phyloP scores from a whole-genome alignment of 495 filamentous ascomycete species.

The Aspergillus wentii region DNA sequence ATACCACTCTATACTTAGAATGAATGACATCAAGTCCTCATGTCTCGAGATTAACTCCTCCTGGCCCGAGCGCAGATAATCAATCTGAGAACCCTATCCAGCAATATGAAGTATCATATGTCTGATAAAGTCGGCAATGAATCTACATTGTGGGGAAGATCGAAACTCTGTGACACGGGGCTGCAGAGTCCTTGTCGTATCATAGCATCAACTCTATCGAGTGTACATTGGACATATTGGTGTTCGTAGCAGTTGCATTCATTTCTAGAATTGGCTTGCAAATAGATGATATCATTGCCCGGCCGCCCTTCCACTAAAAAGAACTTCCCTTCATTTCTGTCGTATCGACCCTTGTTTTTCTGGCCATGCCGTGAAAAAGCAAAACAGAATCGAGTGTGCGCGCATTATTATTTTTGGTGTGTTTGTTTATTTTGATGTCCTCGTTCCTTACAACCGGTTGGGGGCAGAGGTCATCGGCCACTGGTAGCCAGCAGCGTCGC shows the following conservation, averaged over 20 bases:
- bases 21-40: too few species aligned
- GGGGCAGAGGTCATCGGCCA: constrained; percentile 71
- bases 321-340: constrained; percentile 9
- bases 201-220: too few species aligned
- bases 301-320: constrained; percentile 5
- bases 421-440: background rate
- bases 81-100: too few species aligned
- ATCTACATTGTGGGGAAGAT: too few species aligned
- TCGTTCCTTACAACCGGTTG: constrained; percentile 62
- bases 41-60: too few species aligned
- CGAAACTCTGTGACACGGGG: too few species aligned
- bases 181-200: too few species aligned
- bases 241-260: constrained; percentile 14
- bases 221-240: background rate
- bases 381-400: too few species aligned
- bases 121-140: too few species aligned
- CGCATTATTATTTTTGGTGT: background rate
- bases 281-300: constrained; percentile 7
- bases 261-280: constrained; percentile 11
- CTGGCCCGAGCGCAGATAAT: too few species aligned
- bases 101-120: too few species aligned
- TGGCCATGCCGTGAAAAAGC: constrained; percentile 9
- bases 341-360: constrained; percentile 12
- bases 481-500: constrained; percentile 92
- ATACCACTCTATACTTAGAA: too few species aligned